Percentiles rank a stretch among this genome's conserved stretches.
phyloP scores from a whole-genome alignment of 257 asterid genomes.

The Salvia miltiorrhiza region DNA sequence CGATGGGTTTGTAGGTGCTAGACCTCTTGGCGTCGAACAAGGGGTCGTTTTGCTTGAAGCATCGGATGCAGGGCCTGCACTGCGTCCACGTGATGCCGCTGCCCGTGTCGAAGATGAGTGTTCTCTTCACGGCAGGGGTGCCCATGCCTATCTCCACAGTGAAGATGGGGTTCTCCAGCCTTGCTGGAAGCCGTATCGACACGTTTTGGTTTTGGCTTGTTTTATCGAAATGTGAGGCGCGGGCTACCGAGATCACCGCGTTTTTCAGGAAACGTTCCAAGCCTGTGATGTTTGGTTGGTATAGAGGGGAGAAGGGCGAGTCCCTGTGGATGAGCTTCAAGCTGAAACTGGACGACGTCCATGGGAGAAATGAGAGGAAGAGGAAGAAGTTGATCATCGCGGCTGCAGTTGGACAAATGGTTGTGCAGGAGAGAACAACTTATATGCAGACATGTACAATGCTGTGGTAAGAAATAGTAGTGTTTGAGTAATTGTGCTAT shows the following conservation, averaged over 20 bases:
- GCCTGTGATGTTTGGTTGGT: slow-evolving; percentile 30
- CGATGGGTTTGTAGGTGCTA: background rate
- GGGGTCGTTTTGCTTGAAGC: slow-evolving; percentile 31
- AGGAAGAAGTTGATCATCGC: slow-evolving; percentile 8
- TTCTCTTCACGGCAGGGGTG: slow-evolving; percentile 25
- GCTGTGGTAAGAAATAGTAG: background rate
- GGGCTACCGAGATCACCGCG: slow-evolving; percentile 11
- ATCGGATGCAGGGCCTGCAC: slow-evolving; percentile 30
- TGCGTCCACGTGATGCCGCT: slow-evolving; percentile 34
- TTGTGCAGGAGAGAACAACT: too few relatives aligned
- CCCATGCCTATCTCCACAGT: slow-evolving; percentile 34
- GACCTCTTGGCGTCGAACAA: slow-evolving; percentile 14
- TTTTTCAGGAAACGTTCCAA: slow-evolving; percentile 22
- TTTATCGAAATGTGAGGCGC: slow-evolving; percentile 10
- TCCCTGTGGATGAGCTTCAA: slow-evolving; percentile 35
- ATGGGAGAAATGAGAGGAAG: slow-evolving; percentile 9
- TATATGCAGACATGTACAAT: background rate
- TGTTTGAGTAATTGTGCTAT: slow-evolving; percentile 17
- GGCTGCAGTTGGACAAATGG: too few relatives aligned
- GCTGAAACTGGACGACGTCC: slow-evolving; percentile 10
- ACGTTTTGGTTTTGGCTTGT: background rate
- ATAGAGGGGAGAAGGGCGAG: slow-evolving; percentile 33
- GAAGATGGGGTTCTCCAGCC: slow-evolving; percentile 1
- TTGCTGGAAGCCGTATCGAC: slow-evolving; percentile 16
- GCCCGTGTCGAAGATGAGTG: slow-evolving; percentile 36